Evolutionary conservation across 1,284 basidiomycete species (phyloP), one percentile per base, ranked within the genome.

Genomic region (Caloboletus inedulis): DNA sequence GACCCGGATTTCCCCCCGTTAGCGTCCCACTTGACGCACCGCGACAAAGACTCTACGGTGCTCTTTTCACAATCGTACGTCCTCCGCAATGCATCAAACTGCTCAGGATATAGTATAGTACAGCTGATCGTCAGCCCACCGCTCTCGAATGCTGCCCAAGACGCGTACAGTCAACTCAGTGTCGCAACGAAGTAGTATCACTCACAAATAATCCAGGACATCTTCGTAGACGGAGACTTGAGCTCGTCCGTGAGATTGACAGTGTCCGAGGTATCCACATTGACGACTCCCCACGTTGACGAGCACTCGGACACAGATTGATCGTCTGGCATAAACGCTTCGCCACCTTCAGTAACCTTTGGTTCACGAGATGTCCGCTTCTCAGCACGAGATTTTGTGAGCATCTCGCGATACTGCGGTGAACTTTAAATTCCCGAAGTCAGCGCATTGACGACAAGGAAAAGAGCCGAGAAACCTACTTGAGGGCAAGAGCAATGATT

Each of bases 1-100:
- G 93, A 96, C 12, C 96, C 96, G 2, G 93, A 96, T 70, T 99
- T 99, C 34, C 97, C 97, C 27, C 97, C 97, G 51, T 82, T 89
- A 2, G 93, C 89, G 67, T 99, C 89, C 89, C 96, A 99, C 68
- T 97, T 97, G 62, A 96, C 81, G 69, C 97, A 99, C 8, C 97
- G 80, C 2, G 96, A 87, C 7, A 99, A 77, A 1, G 91, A 95
- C 67, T 98, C 94, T 43, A 98, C 83, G 74, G 98, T 91, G 60
- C 89, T 92, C 64, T 88, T 89, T 61, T 96, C 92, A 66, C 94
- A 98, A 57, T 93, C 91, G 62, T 96, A 98, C 13, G 88, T 93
- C 46, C 91, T 80, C 18, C 97, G 85, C 40, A 99, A 73, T 5
- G 93, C 93, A 62, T 98, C 95, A 61, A 99, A 99, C 68, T 98